Percentiles rank a stretch among this genome's conserved stretches.
phyloP scores from a whole-genome alignment of 495 filamentous ascomycete genomes.

The Aeminium ludgeri region DNA sequence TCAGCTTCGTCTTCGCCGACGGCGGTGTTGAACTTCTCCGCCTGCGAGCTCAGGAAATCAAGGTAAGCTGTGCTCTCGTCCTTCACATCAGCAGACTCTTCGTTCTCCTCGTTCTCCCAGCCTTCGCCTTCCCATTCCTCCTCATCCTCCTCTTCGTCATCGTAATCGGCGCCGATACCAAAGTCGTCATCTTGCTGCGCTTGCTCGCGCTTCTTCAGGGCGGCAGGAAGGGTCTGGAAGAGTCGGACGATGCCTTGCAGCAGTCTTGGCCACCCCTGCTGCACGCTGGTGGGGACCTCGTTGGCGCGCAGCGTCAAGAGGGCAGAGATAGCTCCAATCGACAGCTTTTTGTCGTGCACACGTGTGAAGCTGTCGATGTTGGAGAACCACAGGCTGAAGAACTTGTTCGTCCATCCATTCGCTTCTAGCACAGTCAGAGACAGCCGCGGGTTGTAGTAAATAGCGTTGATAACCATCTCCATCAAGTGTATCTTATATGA shows the following conservation, averaged over 20 bases:
- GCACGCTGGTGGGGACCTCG: constrained; percentile 71
- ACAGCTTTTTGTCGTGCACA: constrained; percentile 96
- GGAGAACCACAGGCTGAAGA: constrained; percentile 94
- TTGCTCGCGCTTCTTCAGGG: constrained; percentile 79
- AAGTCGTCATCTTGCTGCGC: constrained; percentile 79
- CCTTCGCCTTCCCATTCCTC: constrained; percentile 61
- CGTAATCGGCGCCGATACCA: constrained; percentile 41
- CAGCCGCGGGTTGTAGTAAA: constrained; percentile 86
- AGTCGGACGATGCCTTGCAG: constrained; percentile 78
- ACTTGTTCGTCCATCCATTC: constrained; percentile 98
- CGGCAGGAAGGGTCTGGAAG: constrained; percentile 79
- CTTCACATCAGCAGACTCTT: constrained; percentile 45
- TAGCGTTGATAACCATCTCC: constrained; percentile 97
- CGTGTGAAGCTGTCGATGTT: constrained; percentile 85
- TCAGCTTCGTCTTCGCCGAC: constrained; percentile 65
- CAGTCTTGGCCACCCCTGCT: constrained; percentile 91
- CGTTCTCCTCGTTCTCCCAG: constrained; percentile 35
- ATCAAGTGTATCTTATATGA: constrained; percentile 88
- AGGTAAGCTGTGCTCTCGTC: constrained; percentile 90
- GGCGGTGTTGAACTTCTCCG: constrained; percentile 60
- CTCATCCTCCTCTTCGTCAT: constrained; percentile 50
- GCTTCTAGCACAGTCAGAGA: constrained; percentile 68
- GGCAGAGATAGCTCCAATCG: constrained; percentile 78
- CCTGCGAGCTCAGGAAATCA: constrained; percentile 83
- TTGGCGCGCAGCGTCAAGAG: constrained; percentile 59